These are phyloP conservation scores for Saccharomyces kudriavzevii DNA, from an alignment of 805 yeast species.

Conservation along the genomic window DNA sequence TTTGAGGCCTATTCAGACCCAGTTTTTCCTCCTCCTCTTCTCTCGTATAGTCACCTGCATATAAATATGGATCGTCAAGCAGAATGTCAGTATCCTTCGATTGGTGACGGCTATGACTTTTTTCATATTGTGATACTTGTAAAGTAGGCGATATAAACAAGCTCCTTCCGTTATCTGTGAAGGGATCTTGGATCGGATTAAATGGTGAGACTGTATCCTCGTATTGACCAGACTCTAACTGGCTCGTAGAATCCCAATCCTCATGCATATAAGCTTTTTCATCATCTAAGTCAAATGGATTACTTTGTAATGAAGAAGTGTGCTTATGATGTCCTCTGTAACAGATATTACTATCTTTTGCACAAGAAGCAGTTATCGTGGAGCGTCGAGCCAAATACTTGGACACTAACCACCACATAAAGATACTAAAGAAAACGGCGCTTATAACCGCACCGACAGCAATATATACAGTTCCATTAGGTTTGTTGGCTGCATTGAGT, in stretches of 20 bases:
- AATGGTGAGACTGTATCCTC: neutral
- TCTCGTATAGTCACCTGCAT: neutral
- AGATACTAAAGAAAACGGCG: slow-evolving; percentile 43
- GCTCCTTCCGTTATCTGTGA: slow-evolving; percentile 27
- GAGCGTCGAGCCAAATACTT: slow-evolving; percentile 42
- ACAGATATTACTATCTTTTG: neutral
- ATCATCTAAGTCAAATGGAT: neutral
- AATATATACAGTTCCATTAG: slow-evolving; percentile 76
- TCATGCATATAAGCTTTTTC: neutral
- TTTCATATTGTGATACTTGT: slow-evolving; percentile 51
- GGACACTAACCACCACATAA: slow-evolving; percentile 44
- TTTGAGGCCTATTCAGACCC: slow-evolving; percentile 17
- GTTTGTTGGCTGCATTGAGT: slow-evolving; percentile 37
- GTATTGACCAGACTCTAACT: neutral
- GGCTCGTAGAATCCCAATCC: neutral
- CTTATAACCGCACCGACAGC: slow-evolving; percentile 68
- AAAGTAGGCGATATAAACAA: slow-evolving; percentile 77
- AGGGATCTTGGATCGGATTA: slow-evolving; percentile 16
- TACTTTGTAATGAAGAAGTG: neutral
- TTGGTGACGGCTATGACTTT: slow-evolving; percentile 6
- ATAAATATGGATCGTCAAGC: neutral
- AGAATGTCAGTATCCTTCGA: neutral
- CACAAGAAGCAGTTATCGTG: slow-evolving; percentile 33
- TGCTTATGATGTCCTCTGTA: neutral
- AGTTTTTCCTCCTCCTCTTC: slow-evolving; percentile 1